Base-by-base conservation (phyloP, 345 rosid genomes). In the Eucalyptus marginata region DNA sequence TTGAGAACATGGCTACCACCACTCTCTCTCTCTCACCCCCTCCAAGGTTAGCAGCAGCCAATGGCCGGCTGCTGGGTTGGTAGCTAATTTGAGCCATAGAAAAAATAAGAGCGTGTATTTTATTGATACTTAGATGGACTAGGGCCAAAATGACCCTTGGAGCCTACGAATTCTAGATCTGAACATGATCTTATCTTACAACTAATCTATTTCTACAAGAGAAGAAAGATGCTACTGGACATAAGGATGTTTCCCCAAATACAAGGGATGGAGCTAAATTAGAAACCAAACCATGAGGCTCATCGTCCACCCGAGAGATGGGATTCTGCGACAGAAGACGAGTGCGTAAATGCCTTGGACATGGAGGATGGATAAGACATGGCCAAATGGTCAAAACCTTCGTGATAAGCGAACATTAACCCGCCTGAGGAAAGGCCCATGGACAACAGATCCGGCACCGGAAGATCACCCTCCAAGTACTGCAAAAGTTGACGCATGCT, bases 291-390 rank as follows among this genome's bases (percentile, higher is more conserved):
- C 68, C 68, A 59, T 13, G 31, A 27, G 68, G 31, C 68, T 93
- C 92, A 94, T 49, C 96, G 90, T 27, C 96, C 98, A 2, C 93
- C 96, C 2, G 96, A 95, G 62, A 96, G 95, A 12, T 87, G 92
- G 25, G 97, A 95, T n/a, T 89, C 95, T 40, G 92, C 91, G 7
- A 93, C 79, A 49, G 96, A 91, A 59, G 95, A 90, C 17, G 93
- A 54, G 51, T 88, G 81, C 5, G 93, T 87, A 87, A 90, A 92
- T 43, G 90, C 89, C 66, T 46, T 86, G 46, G 52, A 50, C 20
- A 50, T 16, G 54, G 54, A 50, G 54, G 54, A 50, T 20, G 54
- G 54, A 50, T 50, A 50, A 50, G 54, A 50, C 52, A 50, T 50
- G 52, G 52, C 52, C 52, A 50, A 50, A 50, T 50, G 20, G 20